Percentiles rank a stretch among this genome's conserved stretches.
These are phyloP conservation scores for Diphasiastrum complanatum DNA, from an alignment of 83 land plant species.

Conservation along the genomic window DNA sequence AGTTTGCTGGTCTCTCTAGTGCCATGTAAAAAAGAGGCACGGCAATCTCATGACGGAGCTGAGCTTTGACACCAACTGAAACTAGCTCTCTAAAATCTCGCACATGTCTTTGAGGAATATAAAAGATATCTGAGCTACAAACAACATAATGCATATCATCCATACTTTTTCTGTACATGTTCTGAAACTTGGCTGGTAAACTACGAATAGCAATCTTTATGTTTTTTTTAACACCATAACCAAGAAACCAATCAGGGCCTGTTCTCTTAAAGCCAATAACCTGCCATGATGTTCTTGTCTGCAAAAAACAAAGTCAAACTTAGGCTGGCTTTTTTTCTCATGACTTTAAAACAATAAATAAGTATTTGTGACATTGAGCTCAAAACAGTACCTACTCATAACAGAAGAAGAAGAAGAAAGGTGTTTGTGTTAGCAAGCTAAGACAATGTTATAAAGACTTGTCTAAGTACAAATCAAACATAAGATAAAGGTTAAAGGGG, in stretches of 20 bases:
- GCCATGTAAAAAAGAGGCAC: slow-evolving; percentile 11
- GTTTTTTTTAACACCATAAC: background rate
- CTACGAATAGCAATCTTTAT: slow-evolving; percentile 2
- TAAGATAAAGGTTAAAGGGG: too few species aligned
- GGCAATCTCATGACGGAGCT: slow-evolving; percentile 7
- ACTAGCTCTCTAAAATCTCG: slow-evolving; percentile 5
- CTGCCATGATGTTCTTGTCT: slow-evolving; percentile 1
- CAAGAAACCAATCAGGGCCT: background rate
- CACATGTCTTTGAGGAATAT: slow-evolving; percentile 5
- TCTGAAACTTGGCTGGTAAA: background rate
- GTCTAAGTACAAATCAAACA: too few species aligned
- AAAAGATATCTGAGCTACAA: slow-evolving; percentile 7
- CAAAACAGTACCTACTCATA: too few species aligned
- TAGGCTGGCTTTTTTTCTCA: background rate
- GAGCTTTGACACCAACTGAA: background rate
- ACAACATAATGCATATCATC: slow-evolving; percentile 5
- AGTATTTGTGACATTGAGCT: too few species aligned
- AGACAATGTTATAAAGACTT: too few species aligned
- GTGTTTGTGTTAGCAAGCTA: too few species aligned
- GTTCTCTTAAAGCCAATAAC: slow-evolving; percentile 12
- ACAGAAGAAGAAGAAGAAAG: background rate
- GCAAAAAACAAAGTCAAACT: background rate
- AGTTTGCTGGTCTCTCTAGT: slow-evolving; percentile 2
- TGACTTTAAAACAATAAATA: too few species aligned
- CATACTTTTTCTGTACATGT: slow-evolving; percentile 7